Base-by-base conservation (phyloP, 2,329 filamentous ascomycete species). In the Trematosphaeria pertusa region DNA sequence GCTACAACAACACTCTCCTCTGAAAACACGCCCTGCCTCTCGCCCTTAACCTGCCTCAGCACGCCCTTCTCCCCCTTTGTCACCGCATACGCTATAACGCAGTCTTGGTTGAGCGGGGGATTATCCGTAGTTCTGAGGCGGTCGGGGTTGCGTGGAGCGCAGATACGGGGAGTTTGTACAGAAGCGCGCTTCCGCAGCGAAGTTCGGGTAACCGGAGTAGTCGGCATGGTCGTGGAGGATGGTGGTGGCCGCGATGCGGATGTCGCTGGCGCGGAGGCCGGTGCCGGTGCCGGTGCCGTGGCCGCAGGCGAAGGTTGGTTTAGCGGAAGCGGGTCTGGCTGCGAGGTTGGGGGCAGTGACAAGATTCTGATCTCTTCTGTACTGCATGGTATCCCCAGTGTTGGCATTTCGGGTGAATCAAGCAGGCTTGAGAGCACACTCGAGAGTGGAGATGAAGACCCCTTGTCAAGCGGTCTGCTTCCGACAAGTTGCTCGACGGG, bases 1-100 rank as follows among this genome's bases (percentile, higher is more conserved):
- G 73, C 75, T 17, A 73, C 65, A 9, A 77, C 61, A 24, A 78
- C 61, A 19, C 65, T 64, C 3, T 73, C 65, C 56, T 77, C 75
- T 18, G 54, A 56, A 48, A 77, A 78, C 17, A 63, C 48, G 5
- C 74, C 75, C 18, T 62, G 56, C 43, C 72, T 61, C 48, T 72
- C 71, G 34, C 70, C 65, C 33, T 60, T 62, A 1, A 75, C 58
- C 52, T 76, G 72, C 40, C 75, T 67, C 41, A 75, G 49, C 33
- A 67, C 55, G 18, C 54, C 53, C 2, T 56, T 53, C 9, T 61
- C 56, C 2, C 39, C 44, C 6, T 46, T 42, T 7, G 48, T 56
- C 36, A 65, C 56, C 4, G 72, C 71, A 50, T 65, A 73, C 14
- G 63, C 62, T 24, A 73, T 60, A 1, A 70, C 64, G 39, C 68